Evolutionary conservation across 2,329 filamentous ascomycete species (phyloP).

Genomic region (Aschersonia sp.): DNA sequence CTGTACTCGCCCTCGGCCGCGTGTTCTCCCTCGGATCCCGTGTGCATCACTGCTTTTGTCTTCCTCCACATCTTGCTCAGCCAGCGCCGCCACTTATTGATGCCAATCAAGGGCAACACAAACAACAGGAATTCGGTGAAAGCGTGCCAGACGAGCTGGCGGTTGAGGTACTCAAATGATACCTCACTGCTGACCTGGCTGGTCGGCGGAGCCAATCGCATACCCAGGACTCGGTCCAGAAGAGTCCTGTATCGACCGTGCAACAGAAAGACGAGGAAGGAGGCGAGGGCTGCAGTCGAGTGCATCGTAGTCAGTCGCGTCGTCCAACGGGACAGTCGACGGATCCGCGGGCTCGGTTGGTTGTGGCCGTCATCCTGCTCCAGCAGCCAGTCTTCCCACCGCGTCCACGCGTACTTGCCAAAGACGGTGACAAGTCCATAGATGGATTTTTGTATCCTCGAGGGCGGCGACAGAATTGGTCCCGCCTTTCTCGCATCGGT

Average conservation of each 20-base stretch:
- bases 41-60: slow-evolving; percentile 49
- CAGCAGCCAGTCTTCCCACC: slow-evolving; percentile 79
- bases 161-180: slow-evolving; percentile 93
- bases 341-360: slow-evolving; percentile 33
- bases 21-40: slow-evolving; percentile 29
- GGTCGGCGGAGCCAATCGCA: slow-evolving; percentile 73
- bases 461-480: slow-evolving; percentile 52
- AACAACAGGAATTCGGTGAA: slow-evolving; percentile 98
- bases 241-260: slow-evolving; percentile 87
- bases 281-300: slow-evolving; percentile 66
- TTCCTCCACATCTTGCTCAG: slow-evolving; percentile 76
- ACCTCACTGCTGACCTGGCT: slow-evolving; percentile 82
- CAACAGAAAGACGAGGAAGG: slow-evolving; percentile 80
- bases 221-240: slow-evolving; percentile 67
- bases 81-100: slow-evolving; percentile 85
- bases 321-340: slow-evolving; percentile 54
- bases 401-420: slow-evolving; percentile 79
- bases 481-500: slow-evolving; percentile 62
- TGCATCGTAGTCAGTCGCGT: slow-evolving; percentile 57
- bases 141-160: slow-evolving; percentile 98
- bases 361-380: slow-evolving; percentile 64
- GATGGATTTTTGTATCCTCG: slow-evolving; percentile 66
- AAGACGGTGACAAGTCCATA: slow-evolving; percentile 80
- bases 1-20: slow-evolving; percentile 57
- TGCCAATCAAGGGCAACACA: slow-evolving; percentile 88